These are phyloP conservation scores for Spergularia marina DNA, from an alignment of 148 eudicot species.

Conservation along the genomic window DNA sequence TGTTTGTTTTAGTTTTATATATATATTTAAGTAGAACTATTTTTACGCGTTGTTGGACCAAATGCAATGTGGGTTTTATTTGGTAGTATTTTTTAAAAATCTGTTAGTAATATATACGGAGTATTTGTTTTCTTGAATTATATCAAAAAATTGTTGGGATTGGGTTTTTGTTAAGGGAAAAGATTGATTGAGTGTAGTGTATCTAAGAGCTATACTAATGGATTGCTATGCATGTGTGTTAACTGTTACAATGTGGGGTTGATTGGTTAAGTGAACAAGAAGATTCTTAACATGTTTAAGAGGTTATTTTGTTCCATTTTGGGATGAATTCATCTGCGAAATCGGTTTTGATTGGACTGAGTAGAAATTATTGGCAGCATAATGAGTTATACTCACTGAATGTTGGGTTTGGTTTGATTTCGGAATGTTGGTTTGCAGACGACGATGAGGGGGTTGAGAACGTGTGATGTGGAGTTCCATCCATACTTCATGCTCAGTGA, in stretches of 20 bases:
- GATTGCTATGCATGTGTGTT: background rate
- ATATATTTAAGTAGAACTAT: background rate
- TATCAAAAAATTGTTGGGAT: no score
- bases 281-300: background rate
- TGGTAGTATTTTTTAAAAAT: no score
- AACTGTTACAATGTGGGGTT: background rate
- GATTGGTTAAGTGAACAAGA: background rate
- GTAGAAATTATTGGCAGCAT: background rate
- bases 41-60: background rate
- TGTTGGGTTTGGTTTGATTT: slow-evolving; percentile 12
- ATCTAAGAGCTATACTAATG: background rate
- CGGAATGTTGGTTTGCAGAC: slow-evolving; percentile 35
- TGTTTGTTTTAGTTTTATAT: no score
- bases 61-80: background rate
- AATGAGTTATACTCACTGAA: slow-evolving; percentile 10
- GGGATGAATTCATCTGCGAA: background rate
- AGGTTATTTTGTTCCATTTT: background rate
- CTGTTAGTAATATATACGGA: background rate
- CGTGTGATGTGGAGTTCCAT: slow-evolving; percentile 56
- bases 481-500: slow-evolving; percentile 69
- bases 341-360: background rate
- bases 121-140: background rate
- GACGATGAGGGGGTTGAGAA: slow-evolving; percentile 54
- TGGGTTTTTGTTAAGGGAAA: background rate
- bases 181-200: background rate